These are phyloP conservation scores for Cystobasidium pallidum DNA, from an alignment of 1,284 basidiomycete species.

Conservation along the genomic window DNA sequence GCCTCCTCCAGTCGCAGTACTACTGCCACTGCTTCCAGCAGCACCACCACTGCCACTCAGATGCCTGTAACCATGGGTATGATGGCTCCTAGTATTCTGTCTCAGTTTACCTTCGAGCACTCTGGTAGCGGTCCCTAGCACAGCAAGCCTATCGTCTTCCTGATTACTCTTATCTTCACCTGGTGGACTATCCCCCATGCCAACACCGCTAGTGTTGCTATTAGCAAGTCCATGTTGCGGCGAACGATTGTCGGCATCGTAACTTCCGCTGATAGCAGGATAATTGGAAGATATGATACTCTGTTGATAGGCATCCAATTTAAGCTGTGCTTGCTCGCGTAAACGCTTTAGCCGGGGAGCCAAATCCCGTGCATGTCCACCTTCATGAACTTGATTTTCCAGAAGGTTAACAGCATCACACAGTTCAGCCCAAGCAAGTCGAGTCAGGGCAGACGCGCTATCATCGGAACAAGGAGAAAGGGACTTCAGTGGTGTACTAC, in stretches of 20 bases:
- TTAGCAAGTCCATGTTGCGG: neutral
- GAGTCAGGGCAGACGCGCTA: constrained; percentile 42
- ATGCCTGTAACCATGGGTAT: neutral
- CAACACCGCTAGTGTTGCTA: neutral
- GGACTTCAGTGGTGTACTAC: neutral
- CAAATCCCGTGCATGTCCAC: constrained; percentile 38
- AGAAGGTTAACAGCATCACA: constrained; percentile 35
- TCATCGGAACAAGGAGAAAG: neutral
- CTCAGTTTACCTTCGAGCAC: constrained; percentile 34
- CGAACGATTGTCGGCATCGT: neutral
- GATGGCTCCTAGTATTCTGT: constrained; percentile 10
- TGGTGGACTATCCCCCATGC: constrained; percentile 17
- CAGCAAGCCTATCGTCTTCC: constrained; percentile 35
- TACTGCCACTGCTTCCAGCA: neutral
- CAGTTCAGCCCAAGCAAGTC: constrained; percentile 35
- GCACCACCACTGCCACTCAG: neutral
- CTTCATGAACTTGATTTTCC: constrained; percentile 20
- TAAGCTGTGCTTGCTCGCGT: constrained; percentile 39
- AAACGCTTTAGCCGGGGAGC: constrained; percentile 35
- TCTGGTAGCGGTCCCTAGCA: constrained; percentile 36
- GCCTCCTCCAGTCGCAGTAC: too few relatives aligned
- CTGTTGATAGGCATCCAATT: constrained; percentile 35
- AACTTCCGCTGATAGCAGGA: constrained; percentile 1
- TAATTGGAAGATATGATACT: constrained; percentile 31
- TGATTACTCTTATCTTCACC: constrained; percentile 10